Conservation (phyloP, 768 basidiomycete genomes). For the Amanita rubescens region DNA sequence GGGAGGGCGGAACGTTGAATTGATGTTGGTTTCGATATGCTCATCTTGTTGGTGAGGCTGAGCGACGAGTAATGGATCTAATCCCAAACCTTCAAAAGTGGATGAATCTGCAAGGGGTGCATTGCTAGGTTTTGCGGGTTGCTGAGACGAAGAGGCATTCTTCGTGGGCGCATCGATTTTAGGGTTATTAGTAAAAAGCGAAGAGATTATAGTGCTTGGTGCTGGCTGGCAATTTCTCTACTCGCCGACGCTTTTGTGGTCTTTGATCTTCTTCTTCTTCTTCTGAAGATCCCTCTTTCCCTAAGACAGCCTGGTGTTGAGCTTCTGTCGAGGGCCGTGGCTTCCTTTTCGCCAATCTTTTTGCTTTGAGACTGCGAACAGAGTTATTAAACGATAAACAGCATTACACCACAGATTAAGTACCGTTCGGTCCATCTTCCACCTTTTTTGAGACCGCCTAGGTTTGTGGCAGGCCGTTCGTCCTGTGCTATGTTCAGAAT, state of each 20-base stretch:
- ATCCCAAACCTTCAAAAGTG: constrained; percentile 74
- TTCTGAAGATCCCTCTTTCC: constrained; percentile 9
- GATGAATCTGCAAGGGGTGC: constrained; percentile 72
- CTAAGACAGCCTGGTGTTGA: constrained; percentile 1
- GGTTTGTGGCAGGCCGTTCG: constrained; percentile 21
- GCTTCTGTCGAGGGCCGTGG: constrained; percentile 28
- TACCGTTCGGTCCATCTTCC: constrained; percentile 79
- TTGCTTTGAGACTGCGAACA: constrained; percentile 58
- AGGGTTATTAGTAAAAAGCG: constrained; percentile 82
- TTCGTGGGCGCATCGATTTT: constrained; percentile 41
- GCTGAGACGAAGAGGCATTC: constrained; percentile 16
- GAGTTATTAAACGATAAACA: not conserved
- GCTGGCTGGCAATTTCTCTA: constrained; percentile 20
- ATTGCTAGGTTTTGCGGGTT: constrained; percentile 58
- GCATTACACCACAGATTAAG: not conserved
- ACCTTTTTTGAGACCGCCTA: constrained; percentile 36
- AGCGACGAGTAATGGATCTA: constrained; percentile 70
- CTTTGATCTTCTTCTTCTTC: constrained; percentile 26
- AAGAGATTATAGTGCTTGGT: constrained; percentile 73
- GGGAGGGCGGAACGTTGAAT: constrained; percentile 83
- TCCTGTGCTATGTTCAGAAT: constrained; percentile 63
- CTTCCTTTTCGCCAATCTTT: constrained; percentile 61
- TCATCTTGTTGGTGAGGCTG: constrained; percentile 79
- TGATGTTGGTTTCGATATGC: constrained; percentile 78
- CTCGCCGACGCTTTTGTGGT: constrained; percentile 43